Evolutionary conservation across 2,329 filamentous ascomycete species (phyloP).

Genomic region (Neocucurbitaria cava): DNA sequence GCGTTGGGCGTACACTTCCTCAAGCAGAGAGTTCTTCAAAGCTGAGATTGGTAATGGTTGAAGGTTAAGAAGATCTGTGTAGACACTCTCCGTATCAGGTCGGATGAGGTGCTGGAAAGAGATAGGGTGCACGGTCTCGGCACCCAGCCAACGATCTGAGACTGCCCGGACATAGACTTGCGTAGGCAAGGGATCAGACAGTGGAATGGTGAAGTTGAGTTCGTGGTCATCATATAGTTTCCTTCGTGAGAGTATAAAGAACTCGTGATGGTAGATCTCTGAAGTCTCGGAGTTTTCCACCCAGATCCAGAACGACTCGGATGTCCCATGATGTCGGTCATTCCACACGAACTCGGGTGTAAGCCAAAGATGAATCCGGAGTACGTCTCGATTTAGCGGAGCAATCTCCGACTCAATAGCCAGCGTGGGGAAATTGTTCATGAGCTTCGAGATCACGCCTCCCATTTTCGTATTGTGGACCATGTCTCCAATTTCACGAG

Average conservation of each 20-base stretch:
- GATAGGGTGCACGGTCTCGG: slow-evolving; percentile 92
- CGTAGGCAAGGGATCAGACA: slow-evolving; percentile 89
- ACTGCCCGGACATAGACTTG: slow-evolving; percentile 96
- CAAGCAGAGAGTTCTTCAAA: slow-evolving; percentile 83
- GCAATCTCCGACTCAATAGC: slow-evolving; percentile 93
- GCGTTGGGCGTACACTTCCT: slow-evolving; percentile 85
- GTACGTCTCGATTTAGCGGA: slow-evolving; percentile 90
- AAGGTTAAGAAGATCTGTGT: slow-evolving; percentile 90
- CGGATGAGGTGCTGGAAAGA: slow-evolving; percentile 98
- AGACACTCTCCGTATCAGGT: slow-evolving; percentile 95
- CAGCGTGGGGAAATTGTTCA: slow-evolving; percentile 91
- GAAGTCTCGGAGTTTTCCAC: slow-evolving; percentile 98
- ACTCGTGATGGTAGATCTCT: slow-evolving; percentile 97
- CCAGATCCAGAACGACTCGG: slow-evolving; percentile 98
- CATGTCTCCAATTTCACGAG: slow-evolving; percentile 85
- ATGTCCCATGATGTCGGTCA: slow-evolving; percentile 89
- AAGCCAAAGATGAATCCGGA: slow-evolving; percentile 86
- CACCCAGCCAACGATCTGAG: slow-evolving; percentile 94
- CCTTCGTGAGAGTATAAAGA: slow-evolving; percentile 87
- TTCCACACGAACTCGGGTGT: slow-evolving; percentile 95
- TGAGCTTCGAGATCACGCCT: slow-evolving; percentile 76
- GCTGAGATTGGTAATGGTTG: slow-evolving; percentile 88
- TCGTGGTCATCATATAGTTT: slow-evolving; percentile 97
- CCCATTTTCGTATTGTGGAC: slow-evolving; percentile 93
- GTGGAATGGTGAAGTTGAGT: slow-evolving; percentile 94